These are phyloP conservation scores for Punctularia strigosozonata DNA, from an alignment of 768 basidiomycete genomes.

Conservation along the genomic window DNA sequence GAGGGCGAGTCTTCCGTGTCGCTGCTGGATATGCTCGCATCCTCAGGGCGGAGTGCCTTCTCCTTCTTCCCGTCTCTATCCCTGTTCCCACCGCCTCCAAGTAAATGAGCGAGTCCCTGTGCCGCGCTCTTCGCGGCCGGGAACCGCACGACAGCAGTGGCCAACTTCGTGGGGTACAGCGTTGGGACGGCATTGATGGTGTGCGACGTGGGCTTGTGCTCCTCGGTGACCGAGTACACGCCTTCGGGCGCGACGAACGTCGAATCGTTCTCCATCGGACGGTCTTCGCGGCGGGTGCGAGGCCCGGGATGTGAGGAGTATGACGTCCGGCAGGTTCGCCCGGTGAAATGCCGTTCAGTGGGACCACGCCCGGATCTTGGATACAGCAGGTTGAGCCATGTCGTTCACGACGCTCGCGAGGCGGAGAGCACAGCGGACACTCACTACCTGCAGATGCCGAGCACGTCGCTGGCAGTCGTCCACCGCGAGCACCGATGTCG, in stretches of 20 bases:
- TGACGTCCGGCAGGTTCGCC: too few relatives aligned
- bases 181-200: conserved; percentile 19
- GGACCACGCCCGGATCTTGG: too few relatives aligned
- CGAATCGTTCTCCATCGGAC: conserved; percentile 63
- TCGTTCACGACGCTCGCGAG: too few relatives aligned
- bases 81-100: conserved; percentile 55
- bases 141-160: conserved; percentile 51
- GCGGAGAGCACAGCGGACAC: too few relatives aligned
- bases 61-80: conserved; percentile 50
- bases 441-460: too few relatives aligned
- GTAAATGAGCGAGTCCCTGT: conserved; percentile 58
- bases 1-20: conserved; percentile 46
- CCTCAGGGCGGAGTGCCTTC: conserved; percentile 30
- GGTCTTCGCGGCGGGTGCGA: conserved; percentile 2
- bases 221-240: conserved; percentile 81
- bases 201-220: conserved; percentile 53
- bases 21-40: conserved; percentile 70
- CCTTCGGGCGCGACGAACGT: conserved; percentile 87
- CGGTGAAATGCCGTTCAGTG: too few relatives aligned
- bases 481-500: not conserved
- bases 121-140: conserved; percentile 39
- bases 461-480: not conserved
- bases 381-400: too few relatives aligned
- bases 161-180: conserved; percentile 49
- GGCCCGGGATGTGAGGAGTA: conserved; percentile 8